Conservation (phyloP, 2,329 filamentous ascomycete genomes). For the Curvularia hawaiiensis region DNA sequence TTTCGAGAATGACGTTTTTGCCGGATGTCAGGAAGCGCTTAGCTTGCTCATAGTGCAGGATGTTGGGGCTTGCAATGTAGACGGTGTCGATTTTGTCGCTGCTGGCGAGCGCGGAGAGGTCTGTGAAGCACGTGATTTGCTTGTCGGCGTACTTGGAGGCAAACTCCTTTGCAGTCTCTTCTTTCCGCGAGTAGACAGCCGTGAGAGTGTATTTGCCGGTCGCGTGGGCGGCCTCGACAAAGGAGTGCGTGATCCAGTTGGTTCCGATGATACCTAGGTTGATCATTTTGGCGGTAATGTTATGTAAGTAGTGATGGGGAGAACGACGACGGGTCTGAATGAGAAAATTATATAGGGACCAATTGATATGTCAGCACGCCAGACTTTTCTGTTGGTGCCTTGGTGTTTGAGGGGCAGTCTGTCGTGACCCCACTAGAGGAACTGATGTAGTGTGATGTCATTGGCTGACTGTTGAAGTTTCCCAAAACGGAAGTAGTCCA, state of each 20-base stretch:
- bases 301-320: neutral
- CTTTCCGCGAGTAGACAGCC: constrained; percentile 54
- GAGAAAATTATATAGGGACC: neutral
- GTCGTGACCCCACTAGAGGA: constrained; percentile 20
- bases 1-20: constrained; percentile 58
- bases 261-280: constrained; percentile 56
- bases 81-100: constrained; percentile 49
- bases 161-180: constrained; percentile 51
- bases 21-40: constrained; percentile 50
- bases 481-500: constrained; percentile 17
- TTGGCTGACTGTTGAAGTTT: constrained; percentile 23
- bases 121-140: constrained; percentile 47
- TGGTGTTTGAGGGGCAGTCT: constrained; percentile 15
- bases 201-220: constrained; percentile 52
- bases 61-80: constrained; percentile 58
- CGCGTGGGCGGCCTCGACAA: constrained; percentile 51
- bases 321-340: neutral
- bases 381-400: constrained; percentile 8
- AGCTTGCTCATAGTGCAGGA: constrained; percentile 54
- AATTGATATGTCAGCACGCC: constrained; percentile 4
- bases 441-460: constrained; percentile 19
- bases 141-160: constrained; percentile 47
- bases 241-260: constrained; percentile 57
- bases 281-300: constrained; percentile 36
- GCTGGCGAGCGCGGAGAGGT: constrained; percentile 46